Base-by-base conservation (phyloP, 2,329 filamentous ascomycete species). In the Colletotrichum siamense region DNA sequence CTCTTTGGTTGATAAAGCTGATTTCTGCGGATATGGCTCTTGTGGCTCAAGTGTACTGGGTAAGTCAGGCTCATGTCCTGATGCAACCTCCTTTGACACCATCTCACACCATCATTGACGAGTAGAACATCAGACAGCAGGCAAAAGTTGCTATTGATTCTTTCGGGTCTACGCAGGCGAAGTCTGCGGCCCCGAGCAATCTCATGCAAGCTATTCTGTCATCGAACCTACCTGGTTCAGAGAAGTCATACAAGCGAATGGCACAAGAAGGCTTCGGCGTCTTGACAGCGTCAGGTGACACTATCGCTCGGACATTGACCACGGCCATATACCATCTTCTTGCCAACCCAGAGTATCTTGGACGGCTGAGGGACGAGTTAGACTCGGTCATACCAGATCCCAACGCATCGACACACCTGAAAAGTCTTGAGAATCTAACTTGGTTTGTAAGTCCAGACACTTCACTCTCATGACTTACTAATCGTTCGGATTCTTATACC, bases 51-150 rank as follows among this genome's bases (percentile, higher is more conserved):
- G 44, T 52, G 6, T 52, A 52, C 44, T 52, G n/a, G 44, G 44
- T 52, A 52, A 52, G 44, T 52, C 44, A 8, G 44, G 44, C 44
- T 22, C n/a, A 52, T 22, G 44, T 3, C 6, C 6, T 22, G 10
- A 22, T 52, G 6, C 6, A 52, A 52, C n/a, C 0, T 4, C 4
- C 3, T 22, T 22, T 0, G 44, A 13, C 3, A 22, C 6, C 6
- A 52, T 52, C 44, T 52, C 44, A 22, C 44, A 52, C 4, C n/a
- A 22, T 0, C 10, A 22, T 52, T 2, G 1, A 52, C 4, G n/a
- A 13, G 10, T 52, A 52, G 44, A 4, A 52, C n/a, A 52, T 52
- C 0, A 22, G 44, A 8, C 44, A 52, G n/a, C 44, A 52, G 44
- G 44, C n/a, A 13, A 52, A 52, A 13, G 10, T 13, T 22, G n/a